Percentiles rank a stretch among this genome's conserved stretches.
Evolutionary conservation across 139 green algal species (phyloP).

Genomic region (Astrephomene gubernaculifera): DNA sequence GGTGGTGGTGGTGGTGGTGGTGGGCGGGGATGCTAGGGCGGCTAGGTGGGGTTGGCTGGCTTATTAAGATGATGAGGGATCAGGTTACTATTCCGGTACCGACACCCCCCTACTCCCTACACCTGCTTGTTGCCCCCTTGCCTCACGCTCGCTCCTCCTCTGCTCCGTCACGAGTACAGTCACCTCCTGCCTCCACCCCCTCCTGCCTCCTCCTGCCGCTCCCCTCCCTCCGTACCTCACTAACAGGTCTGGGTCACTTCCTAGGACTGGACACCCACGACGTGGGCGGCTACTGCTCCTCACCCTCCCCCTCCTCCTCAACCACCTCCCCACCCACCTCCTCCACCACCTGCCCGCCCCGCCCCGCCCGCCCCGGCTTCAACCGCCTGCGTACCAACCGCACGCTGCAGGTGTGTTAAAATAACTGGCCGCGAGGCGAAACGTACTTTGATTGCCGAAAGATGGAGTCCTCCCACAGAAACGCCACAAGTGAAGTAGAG

Average conservation of each 20-base stretch:
- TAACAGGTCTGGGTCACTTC: conserved; percentile 87
- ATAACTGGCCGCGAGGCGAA: no score
- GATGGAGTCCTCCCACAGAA: no score
- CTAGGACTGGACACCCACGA: conserved; percentile 94
- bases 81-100: background rate
- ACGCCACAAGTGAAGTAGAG: no score
- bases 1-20: background rate
- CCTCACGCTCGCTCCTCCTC: background rate
- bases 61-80: background rate
- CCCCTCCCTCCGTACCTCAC: background rate
- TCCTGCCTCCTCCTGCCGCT: background rate
- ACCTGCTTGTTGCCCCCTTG: background rate
- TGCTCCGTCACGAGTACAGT: background rate
- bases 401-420: no score
- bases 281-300: conserved; percentile 86
- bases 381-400: conserved; percentile 72
- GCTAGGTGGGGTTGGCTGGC: background rate
- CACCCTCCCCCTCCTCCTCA: conserved; percentile 59
- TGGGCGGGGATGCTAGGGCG: background rate
- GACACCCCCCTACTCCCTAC: background rate
- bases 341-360: conserved; percentile 17
- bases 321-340: conserved; percentile 72
- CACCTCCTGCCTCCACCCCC: background rate
- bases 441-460: no score
- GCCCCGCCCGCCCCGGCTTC: conserved; percentile 62